phyloP scores from a whole-genome alignment of 2,329 filamentous ascomycete species.

The Aspergillus sp. region DNA sequence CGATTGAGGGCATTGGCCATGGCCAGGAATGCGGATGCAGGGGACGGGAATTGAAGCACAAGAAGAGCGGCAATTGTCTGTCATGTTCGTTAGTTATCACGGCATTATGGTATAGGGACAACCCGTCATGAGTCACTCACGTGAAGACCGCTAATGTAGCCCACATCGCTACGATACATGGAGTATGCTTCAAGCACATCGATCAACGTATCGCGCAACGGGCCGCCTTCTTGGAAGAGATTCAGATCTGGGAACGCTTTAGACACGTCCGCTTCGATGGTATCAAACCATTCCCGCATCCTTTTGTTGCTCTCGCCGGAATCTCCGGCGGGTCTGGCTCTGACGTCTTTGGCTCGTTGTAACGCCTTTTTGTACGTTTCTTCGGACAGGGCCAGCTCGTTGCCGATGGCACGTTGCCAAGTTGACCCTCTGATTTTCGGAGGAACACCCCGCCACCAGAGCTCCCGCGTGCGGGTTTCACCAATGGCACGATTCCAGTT shows the following conservation, averaged over 20 bases:
- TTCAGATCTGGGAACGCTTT: constrained; percentile 58
- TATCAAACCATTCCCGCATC: constrained; percentile 53
- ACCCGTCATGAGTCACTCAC: constrained; percentile 31
- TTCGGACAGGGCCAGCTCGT: constrained; percentile 57
- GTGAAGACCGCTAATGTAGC: constrained; percentile 60
- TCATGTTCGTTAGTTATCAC: constrained; percentile 1
- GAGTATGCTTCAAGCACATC: constrained; percentile 63
- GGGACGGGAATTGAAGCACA: constrained; percentile 55
- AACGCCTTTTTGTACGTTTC: constrained; percentile 59
- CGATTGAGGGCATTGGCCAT: constrained; percentile 64
- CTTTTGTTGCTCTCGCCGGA: constrained; percentile 43
- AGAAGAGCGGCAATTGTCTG: constrained; percentile 58
- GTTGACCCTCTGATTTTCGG: constrained; percentile 56
- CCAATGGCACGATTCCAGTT: constrained; percentile 58
- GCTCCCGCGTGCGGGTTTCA: constrained; percentile 56
- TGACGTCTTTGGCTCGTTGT: constrained; percentile 52
- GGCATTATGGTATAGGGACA: neutral
- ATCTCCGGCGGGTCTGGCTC: constrained; percentile 44
- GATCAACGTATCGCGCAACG: constrained; percentile 55
- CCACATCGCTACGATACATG: constrained; percentile 63
- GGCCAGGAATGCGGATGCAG: constrained; percentile 56
- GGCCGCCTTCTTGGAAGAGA: constrained; percentile 56
- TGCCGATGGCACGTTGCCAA: constrained; percentile 62
- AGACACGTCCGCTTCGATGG: constrained; percentile 55
- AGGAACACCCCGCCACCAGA: constrained; percentile 65